Evolutionary conservation across 306 rosid genomes (phyloP), one percentile per base, ranked within the genome.

Genomic region (Dalbergia cochinchinensis): DNA sequence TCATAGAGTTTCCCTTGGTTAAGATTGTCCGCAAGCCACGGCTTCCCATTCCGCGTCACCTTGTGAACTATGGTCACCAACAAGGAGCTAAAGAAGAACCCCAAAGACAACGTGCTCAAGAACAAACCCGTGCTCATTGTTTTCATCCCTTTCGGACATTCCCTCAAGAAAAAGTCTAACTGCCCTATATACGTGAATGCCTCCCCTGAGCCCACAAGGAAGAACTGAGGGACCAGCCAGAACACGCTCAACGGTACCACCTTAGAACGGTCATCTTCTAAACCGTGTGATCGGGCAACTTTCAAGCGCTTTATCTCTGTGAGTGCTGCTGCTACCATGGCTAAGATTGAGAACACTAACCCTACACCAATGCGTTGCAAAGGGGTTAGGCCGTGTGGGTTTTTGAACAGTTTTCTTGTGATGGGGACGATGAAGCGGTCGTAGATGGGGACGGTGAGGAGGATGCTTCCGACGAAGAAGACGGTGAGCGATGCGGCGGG

Each of bases 91-190:
- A 92, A 20, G 84, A 92, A 94, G 72, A 89, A 92, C 65, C 98
- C 98, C 15, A 94, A 61, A 0, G 97, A 85, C 15, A 92, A 65
- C 4, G 97, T 88, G 77, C 97, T 94, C 83, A 94, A 71, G 42
- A 94, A 94, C 82, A 92, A 71, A 5, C 97, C 98, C 0, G 97
- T 94, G 84, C 98, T 94, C 97, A 92, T 91, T 0, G 97, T 91
- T 74, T 92, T 92, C 97, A 92, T 94, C 54, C 98, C 97, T 71
- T 91, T 90, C 0, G 99, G 97, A 19, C 97, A 92, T 69, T 94
- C 99, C 65, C 95, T 83, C 0, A 92, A 79, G 77, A 94, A 94
- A 34, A 92, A 94, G 68, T 94, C 97, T 4, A 94, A 65, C 22
- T 94, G 97, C 3, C 99, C 99, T 35, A 88, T 87, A 47, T 94